Conservation (phyloP, 2,329 filamentous ascomycete genomes). For the Stagonosporopsis tanaceti region DNA sequence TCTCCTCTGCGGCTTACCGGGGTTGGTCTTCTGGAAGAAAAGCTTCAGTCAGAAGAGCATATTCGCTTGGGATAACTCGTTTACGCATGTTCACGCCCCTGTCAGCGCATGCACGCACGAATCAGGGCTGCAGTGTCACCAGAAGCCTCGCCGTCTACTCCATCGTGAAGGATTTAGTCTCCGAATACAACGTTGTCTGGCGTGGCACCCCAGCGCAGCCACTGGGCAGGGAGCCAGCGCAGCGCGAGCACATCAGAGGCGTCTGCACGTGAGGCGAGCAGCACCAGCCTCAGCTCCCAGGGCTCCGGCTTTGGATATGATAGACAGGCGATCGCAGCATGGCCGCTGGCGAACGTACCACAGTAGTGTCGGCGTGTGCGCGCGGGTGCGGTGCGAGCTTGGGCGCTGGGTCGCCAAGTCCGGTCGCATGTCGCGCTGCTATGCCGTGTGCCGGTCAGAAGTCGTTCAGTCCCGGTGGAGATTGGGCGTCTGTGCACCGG, state of each 20-base stretch:
- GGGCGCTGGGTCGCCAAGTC: conserved; percentile 19
- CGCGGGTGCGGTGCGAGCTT: conserved; percentile 18
- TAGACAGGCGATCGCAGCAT: conserved; percentile 37
- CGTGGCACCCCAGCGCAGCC: conserved; percentile 20
- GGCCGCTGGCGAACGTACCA: conserved; percentile 15
- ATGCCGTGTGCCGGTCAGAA: conserved; percentile 22
- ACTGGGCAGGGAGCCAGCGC: conserved; percentile 16
- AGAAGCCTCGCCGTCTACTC: conserved; percentile 14
- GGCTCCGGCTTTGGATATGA: conserved; percentile 33
- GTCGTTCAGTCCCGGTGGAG: conserved; percentile 17
- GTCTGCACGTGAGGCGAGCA: conserved; percentile 30
- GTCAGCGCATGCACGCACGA: conserved; percentile 9
- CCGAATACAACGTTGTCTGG: conserved; percentile 9
- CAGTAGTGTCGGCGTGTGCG: conserved; percentile 22
- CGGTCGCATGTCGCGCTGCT: conserved; percentile 23
- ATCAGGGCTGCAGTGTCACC: conserved; percentile 17
- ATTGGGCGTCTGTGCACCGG: conserved; percentile 9
- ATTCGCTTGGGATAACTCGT: conserved; percentile 15
- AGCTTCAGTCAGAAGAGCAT: conserved; percentile 26
- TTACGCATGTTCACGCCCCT: conserved; percentile 15
- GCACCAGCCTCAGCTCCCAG: conserved; percentile 25
- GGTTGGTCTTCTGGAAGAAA: conserved; percentile 33
- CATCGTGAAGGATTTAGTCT: conserved; percentile 16
- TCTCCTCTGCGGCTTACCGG: conserved; percentile 34
- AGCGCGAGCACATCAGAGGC: conserved; percentile 42